Base-by-base conservation (phyloP, 169 alveolate genomes). In the Sarcocystis neurona region DNA sequence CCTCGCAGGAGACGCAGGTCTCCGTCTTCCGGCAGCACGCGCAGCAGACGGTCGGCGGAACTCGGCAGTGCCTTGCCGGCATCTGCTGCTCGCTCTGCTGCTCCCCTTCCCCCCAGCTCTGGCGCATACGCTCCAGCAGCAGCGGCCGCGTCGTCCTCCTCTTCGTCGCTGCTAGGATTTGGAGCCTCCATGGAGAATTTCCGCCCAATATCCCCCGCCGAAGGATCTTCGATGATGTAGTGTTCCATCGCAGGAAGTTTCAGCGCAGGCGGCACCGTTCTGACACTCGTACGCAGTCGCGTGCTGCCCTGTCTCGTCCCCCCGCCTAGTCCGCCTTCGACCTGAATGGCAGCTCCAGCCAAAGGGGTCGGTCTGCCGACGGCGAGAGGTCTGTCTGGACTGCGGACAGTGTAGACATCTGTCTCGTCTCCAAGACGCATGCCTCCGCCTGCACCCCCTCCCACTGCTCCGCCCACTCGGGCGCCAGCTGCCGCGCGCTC, bases 161-260 rank as follows among this genome's bases (percentile, higher is more conserved):
- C 89, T 20, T 60, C 79, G 60, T 82, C 89, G 15, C 50, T 30
- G 20, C 63, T 39, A 15, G 89, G 89, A n/a, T 60, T 48, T 12
- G 46, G 80, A 1, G 89, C 89, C 48, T 60, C 89, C 89, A 82
- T 82, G 44, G 89, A 82, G 60, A 82, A 82, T 47, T 82, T 82
- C 0, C 89, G 56, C 12, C 89, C 89, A 23, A 82, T 82, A 34
- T 82, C 89, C 43, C 79, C 70, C 30, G 79, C 70, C 0, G 89
- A 50, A 46, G 79, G 89, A 47, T 82, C 89, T 39, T 82, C 89
- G 48, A 82, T 43, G 48, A 82, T 82, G 78, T 82, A 82, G 79
- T 82, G 89, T 48, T 82, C 89, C 89, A 82, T 82, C 12, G 89
- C 89, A 15, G 89, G 89, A 44, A 82, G 79, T 43, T 82, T 82